Percentiles rank a stretch among this genome's conserved stretches.
Evolutionary conservation across 148 eudicot genomes (phyloP).

Genomic region (Simmondsia chinensis): DNA sequence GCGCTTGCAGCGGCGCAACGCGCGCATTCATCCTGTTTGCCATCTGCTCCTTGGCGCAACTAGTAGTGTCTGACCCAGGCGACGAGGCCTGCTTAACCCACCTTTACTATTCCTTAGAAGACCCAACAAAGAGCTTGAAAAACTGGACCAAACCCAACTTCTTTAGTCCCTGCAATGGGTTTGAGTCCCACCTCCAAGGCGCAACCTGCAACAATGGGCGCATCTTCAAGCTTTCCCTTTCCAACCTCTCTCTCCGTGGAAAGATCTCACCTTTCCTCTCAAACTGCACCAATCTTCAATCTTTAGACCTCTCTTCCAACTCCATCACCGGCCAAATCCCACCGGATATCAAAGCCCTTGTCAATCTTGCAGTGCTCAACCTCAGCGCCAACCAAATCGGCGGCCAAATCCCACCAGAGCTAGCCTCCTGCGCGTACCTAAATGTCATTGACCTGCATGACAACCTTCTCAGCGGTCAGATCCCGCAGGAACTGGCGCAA

Average conservation of each 20-base stretch:
- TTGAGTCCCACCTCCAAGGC: conserved; percentile 37
- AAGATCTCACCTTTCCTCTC: conserved; percentile 40
- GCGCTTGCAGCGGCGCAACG: too few species aligned
- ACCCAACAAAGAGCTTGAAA: conserved; percentile 29
- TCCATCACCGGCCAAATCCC: conserved; percentile 36
- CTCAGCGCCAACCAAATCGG: conserved; percentile 32
- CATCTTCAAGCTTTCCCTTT: conserved; percentile 45
- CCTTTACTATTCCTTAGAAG: conserved; percentile 27
- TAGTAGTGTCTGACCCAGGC: conserved; percentile 48
- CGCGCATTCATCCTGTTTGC: too few species aligned
- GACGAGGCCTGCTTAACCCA: conserved; percentile 45
- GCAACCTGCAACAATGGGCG: conserved; percentile 75
- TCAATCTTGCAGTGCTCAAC: conserved; percentile 53
- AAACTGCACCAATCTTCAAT: conserved; percentile 42
- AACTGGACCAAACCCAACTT: conserved; percentile 47
- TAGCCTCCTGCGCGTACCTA: conserved; percentile 51
- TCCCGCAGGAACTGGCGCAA: conserved; percentile 36
- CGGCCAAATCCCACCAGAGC: conserved; percentile 29
- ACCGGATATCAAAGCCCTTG: conserved; percentile 22
- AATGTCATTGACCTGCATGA: conserved; percentile 46
- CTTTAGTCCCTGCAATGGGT: conserved; percentile 43
- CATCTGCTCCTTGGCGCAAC: too few species aligned
- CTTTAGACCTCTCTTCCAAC: conserved; percentile 57
- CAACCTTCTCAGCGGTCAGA: conserved; percentile 29
- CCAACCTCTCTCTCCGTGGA: conserved; percentile 32